These are phyloP conservation scores for Phytophthora citricola DNA, from an alignment of 352 stramenopile species.

Conservation along the genomic window DNA sequence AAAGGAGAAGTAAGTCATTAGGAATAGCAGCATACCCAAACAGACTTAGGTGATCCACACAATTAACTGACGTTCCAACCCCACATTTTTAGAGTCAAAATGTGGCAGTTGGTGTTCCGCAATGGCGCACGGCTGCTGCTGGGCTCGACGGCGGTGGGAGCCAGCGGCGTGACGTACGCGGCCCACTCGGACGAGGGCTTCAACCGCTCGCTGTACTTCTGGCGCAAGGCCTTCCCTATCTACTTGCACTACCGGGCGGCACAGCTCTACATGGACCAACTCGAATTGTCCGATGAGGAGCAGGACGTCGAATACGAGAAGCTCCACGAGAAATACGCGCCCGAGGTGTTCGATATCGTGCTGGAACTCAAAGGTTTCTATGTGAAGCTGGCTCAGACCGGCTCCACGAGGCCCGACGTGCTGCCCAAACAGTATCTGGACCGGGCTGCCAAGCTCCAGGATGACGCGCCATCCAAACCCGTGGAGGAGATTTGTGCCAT, in stretches of 20 bases:
- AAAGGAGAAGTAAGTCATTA: too few species aligned
- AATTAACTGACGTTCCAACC: not conserved
- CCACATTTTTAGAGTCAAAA: conserved; percentile 4
- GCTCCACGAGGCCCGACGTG: conserved; percentile 83
- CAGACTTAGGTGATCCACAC: too few species aligned
- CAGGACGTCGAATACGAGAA: conserved; percentile 77
- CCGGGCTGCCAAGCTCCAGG: conserved; percentile 75
- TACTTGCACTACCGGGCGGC: conserved; percentile 83
- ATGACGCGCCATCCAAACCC: conserved; percentile 79
- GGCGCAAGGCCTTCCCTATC: conserved; percentile 88
- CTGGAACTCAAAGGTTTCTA: conserved; percentile 89
- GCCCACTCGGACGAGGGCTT: conserved; percentile 83
- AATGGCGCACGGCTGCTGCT: conserved; percentile 69
- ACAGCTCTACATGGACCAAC: conserved; percentile 78
- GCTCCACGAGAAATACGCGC: conserved; percentile 80
- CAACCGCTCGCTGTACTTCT: conserved; percentile 84
- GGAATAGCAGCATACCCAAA: too few species aligned
- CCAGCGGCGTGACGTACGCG: conserved; percentile 61
- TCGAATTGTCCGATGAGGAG: conserved; percentile 49
- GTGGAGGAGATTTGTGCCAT: conserved; percentile 77
- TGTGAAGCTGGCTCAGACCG: conserved; percentile 86
- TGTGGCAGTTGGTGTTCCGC: conserved; percentile 59
- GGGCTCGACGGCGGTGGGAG: conserved; percentile 51
- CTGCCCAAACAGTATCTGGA: conserved; percentile 84
- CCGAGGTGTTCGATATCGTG: conserved; percentile 84